phyloP scores from a whole-genome alignment of 129 eudicot genomes.

The Escallonia herrerae region DNA sequence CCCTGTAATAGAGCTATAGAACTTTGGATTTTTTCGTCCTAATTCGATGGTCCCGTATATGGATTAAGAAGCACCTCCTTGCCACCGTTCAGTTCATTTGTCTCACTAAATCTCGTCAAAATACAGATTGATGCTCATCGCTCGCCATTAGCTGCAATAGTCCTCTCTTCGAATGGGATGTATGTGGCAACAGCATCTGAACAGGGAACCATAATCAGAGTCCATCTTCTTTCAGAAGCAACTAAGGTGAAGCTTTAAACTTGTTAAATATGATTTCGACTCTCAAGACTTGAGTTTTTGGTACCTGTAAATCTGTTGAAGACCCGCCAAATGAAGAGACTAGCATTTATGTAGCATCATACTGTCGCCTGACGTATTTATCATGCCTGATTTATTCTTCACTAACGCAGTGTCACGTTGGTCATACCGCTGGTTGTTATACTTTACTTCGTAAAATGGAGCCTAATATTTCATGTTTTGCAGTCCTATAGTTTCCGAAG shows the following conservation, averaged over 20 bases:
- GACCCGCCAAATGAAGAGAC: background rate
- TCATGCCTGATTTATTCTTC: background rate
- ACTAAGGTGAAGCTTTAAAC: slow-evolving; percentile 55
- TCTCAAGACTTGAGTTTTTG: background rate
- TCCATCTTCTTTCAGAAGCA: slow-evolving; percentile 78
- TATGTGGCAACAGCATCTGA: slow-evolving; percentile 95
- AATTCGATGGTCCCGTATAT: background rate
- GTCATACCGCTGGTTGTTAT: background rate
- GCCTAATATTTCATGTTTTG: slow-evolving; percentile 16
- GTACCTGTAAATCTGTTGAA: background rate
- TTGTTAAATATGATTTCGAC: background rate
- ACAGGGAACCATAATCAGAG: slow-evolving; percentile 93
- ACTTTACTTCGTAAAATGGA: background rate
- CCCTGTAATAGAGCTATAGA: no score
- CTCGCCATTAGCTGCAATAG: slow-evolving; percentile 72
- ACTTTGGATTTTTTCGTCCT: background rate
- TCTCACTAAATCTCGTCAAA: slow-evolving; percentile 6
- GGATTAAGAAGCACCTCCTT: background rate
- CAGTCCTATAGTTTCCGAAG: slow-evolving; percentile 94
- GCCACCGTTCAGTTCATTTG: background rate
- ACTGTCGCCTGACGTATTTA: no score
- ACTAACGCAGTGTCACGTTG: background rate
- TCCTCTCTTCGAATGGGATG: slow-evolving; percentile 80
- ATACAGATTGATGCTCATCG: slow-evolving; percentile 84
- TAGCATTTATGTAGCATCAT: no score